Evolutionary conservation across 2,329 filamentous ascomycete genomes (phyloP), one percentile per base, ranked within the genome.

Genomic region (Neofusicoccum laricinum): DNA sequence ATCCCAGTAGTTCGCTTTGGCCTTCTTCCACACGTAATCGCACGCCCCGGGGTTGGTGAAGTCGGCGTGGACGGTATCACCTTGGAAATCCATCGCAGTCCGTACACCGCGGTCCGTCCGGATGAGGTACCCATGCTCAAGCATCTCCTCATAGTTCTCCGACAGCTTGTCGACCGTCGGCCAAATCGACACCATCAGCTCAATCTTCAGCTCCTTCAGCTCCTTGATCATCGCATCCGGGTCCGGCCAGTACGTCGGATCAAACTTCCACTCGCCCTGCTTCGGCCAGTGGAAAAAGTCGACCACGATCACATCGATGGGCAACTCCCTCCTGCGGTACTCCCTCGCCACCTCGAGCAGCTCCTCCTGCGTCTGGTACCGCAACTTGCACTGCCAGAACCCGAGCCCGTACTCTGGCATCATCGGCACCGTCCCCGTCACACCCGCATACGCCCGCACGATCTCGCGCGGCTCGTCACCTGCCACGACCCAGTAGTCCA

Each of bases 131-230:
- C 88, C 88, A 10, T 80, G 79, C 63, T 86, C 84, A 0, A 87
- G 74, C 86, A 90, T 88, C 67, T 88, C 83, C 0, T 79, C 68
- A 69, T 84, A 89, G 71, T 88, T 88, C 46, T 86, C 84, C 0
- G 83, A 86, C 1, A 73, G 70, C 12, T 79, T 80, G 61, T 89
- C 86, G 1, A 90, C 86, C 0, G 86, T 89, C 0, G 88, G 88
- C 88, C 88, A 90, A 68, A 90, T 84, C 0, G 86, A 89, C 0
- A 90, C 85, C 86, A 90, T 90, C 2, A 89, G 79, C 69, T 90
- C 86, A 50, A 90, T 83, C 0, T 81, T 79, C 65, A 90, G 73
- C 0, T 81, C 78, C 46, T 84, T 79, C 1, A 90, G 79, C 71
- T 90, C 87, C 43, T 79, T 76, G 21, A 89, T 78, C 88, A 90